phyloP scores from a whole-genome alignment of 1,139 yeast species.

The Yamadazyma blattariae region DNA sequence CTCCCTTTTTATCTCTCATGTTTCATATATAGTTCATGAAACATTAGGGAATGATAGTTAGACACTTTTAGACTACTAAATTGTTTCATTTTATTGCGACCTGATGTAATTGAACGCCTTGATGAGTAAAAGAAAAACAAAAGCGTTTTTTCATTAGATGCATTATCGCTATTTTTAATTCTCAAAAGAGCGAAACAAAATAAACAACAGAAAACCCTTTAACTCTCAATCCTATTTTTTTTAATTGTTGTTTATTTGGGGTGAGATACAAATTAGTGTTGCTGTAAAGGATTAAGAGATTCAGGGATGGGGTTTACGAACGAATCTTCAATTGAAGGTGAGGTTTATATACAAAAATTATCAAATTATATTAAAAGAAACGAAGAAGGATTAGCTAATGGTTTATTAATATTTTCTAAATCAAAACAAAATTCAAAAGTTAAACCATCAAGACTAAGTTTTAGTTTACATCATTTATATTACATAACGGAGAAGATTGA shows the following conservation, averaged over 20 bases:
- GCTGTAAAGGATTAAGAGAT: too few species aligned
- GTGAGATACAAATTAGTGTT: too few species aligned
- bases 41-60: too few species aligned
- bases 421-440: slow-evolving; percentile 24
- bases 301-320: slow-evolving; percentile 5
- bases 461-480: slow-evolving; percentile 63
- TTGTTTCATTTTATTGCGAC: too few species aligned
- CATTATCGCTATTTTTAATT: too few species aligned
- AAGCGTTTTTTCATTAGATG: too few species aligned
- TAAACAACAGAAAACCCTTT: not conserved
- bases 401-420: slow-evolving; percentile 41
- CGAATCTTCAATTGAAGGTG: slow-evolving; percentile 36
- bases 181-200: not conserved
- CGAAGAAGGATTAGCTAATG: slow-evolving; percentile 47
- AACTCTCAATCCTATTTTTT: not conserved
- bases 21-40: too few species aligned
- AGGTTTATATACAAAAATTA: slow-evolving; percentile 39
- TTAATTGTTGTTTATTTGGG: too few species aligned
- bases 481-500: slow-evolving; percentile 58
- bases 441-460: slow-evolving; percentile 53
- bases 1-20: too few species aligned
- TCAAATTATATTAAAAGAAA: slow-evolving; percentile 40
- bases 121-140: too few species aligned
- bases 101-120: too few species aligned
- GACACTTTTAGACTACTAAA: too few species aligned